Percentiles rank a stretch among this genome's conserved stretches.
phyloP scores from a whole-genome alignment of 257 asterid genomes.

The Lithospermum erythrorhizon region DNA sequence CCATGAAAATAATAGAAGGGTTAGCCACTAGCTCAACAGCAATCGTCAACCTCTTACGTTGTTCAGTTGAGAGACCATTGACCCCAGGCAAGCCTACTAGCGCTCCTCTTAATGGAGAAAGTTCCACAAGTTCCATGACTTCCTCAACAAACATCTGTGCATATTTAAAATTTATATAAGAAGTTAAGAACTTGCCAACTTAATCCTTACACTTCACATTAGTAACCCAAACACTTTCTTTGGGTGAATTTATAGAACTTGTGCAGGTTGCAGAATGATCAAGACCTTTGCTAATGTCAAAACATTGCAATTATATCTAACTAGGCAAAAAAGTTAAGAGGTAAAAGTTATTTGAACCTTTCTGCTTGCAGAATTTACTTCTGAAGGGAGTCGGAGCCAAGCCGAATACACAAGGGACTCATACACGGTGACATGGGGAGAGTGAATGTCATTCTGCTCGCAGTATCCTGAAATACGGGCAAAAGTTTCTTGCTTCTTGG shows the following conservation, averaged over 20 bases:
- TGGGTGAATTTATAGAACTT: too few relatives aligned
- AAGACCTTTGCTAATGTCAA: background rate
- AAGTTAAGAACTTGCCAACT: too few relatives aligned
- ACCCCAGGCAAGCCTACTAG: constrained; percentile 81
- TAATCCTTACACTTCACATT: too few relatives aligned
- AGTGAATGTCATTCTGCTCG: constrained; percentile 76
- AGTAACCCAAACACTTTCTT: too few relatives aligned
- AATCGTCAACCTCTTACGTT: constrained; percentile 70
- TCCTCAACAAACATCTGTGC: constrained; percentile 67
- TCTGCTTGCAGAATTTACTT: constrained; percentile 37
- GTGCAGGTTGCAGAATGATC: background rate
- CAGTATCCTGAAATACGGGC: constrained; percentile 80
- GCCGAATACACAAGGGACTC: constrained; percentile 70
- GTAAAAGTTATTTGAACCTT: constrained; percentile 24
- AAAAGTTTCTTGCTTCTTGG: constrained; percentile 62
- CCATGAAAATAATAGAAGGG: constrained; percentile 94
- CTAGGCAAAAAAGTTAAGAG: background rate
- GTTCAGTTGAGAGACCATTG: constrained; percentile 80
- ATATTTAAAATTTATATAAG: background rate
- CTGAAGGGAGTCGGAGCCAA: constrained; percentile 59
- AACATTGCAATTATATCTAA: background rate
- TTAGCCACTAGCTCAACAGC: constrained; percentile 93
- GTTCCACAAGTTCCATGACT: constrained; percentile 76
- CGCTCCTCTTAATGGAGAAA: constrained; percentile 42
- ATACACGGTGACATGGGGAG: constrained; percentile 66